These are phyloP conservation scores for Penicillium malachiteum DNA, from an alignment of 495 filamentous ascomycete species.

Conservation along the genomic window DNA sequence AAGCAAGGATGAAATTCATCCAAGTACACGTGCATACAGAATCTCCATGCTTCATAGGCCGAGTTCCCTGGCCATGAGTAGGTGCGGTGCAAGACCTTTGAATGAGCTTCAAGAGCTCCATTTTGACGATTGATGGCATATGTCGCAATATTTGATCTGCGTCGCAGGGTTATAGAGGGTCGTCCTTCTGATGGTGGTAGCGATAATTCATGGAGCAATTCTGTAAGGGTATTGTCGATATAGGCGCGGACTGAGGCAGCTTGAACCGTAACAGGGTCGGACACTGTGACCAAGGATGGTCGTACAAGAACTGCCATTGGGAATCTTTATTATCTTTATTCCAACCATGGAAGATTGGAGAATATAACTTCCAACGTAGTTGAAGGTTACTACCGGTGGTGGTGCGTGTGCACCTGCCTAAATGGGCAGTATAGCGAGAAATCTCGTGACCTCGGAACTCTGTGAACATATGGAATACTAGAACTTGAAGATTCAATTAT, in stretches of 20 bases:
- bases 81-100: constrained; percentile 19
- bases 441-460: no score
- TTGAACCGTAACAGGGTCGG: not conserved
- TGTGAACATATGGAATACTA: no score
- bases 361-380: not conserved
- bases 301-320: constrained; percentile 2
- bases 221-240: constrained; percentile 32
- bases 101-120: constrained; percentile 28
- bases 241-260: constrained; percentile 25
- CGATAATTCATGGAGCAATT: constrained; percentile 26
- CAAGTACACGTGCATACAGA: constrained; percentile 44
- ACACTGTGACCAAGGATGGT: not conserved
- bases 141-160: constrained; percentile 18
- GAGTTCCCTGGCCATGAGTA: constrained; percentile 60
- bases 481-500: no score
- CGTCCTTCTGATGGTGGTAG: constrained; percentile 24
- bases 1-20: no score
- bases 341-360: no score
- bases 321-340: not conserved
- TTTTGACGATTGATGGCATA: constrained; percentile 29
- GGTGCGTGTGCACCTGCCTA: no score
- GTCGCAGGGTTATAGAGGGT: constrained; percentile 34
- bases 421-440: no score
- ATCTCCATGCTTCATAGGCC: constrained; percentile 62
- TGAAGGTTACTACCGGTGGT: not conserved